Evolutionary conservation across 331 rosid species (phyloP), one percentile per base, ranked within the genome.

Genomic region (Erythrophleum ivorense): DNA sequence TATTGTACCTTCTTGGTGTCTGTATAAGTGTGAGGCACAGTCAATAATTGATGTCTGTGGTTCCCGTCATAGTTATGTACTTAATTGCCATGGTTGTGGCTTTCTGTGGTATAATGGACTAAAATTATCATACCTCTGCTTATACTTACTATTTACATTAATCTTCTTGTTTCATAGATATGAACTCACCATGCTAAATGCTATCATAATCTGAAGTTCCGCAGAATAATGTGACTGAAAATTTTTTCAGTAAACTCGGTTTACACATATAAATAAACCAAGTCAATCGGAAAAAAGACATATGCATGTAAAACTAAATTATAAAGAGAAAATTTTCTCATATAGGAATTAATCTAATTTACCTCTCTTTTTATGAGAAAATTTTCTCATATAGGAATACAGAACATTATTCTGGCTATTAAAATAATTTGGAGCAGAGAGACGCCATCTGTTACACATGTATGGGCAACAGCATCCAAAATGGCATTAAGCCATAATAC

Each of bases 1-100:
- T 77, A 63, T 24, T 24, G 34, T 58, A 58, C 33, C 14, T 58
- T 21, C 60, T 77, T 45, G 53, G 16, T 60, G 78, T 71, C 48
- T 77, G 55, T 65, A 9, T 73, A 38, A 73, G 4, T 41, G 83
- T 74, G 38, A 85, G 48, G 77, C 81, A 49, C 78, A 54, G 50
- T 13, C 64, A 58, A 57, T 43, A 50, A 78, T 66, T 58, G 13
- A 49, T 57, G 71, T 16, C n/a, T 49, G 70, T 58, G 64, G 60
- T 64, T 29, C 24, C 45, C 31, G 63, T 29, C 18, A 58, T 34
- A 31, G 45, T 43, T 40, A 70, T 71, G 52, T 60, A 16, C 29
- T 18, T 4, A 73, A 81, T 43, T 40, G 55, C 70, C 70, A 67
- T 58, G 75, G 18, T 33, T 58, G 31, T 71, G 43, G 57, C 52